Evolutionary conservation across 2,329 filamentous ascomycete species (phyloP).

Genomic region (Penicillium sp.): DNA sequence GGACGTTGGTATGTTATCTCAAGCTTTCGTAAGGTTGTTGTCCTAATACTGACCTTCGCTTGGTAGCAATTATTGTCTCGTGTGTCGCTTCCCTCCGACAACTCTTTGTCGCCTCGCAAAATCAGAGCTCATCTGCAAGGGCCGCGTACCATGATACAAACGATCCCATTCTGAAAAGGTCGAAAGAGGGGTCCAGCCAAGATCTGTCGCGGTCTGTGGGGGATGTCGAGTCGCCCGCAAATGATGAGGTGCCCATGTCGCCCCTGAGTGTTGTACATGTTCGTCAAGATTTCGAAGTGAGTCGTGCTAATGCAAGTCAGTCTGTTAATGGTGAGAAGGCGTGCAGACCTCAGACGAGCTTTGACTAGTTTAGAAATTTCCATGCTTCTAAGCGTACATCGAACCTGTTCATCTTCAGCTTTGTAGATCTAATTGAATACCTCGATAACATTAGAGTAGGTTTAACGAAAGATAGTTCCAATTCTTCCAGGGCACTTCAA

Average conservation of each 20-base stretch:
- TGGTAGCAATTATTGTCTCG: slow-evolving; percentile 12
- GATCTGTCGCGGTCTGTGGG: background rate
- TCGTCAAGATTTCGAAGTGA: slow-evolving; percentile 6
- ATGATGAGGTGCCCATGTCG: background rate
- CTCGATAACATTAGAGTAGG: background rate
- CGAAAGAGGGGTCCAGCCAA: background rate
- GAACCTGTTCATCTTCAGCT: too few relatives aligned
- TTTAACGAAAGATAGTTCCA: background rate
- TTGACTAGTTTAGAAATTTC: background rate
- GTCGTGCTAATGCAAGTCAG: background rate
- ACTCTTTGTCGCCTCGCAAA: slow-evolving; percentile 12
- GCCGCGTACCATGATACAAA: background rate
- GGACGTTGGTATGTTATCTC: slow-evolving; percentile 4
- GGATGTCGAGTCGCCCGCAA: background rate
- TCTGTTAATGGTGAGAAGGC: background rate
- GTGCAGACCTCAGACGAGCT: background rate
- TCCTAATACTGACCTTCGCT: background rate
- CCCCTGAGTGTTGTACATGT: slow-evolving; percentile 6
- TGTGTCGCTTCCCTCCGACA: slow-evolving; percentile 16
- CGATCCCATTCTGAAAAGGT: background rate
- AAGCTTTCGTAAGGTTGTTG: background rate
- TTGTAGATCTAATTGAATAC: background rate
- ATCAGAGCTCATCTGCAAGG: background rate
- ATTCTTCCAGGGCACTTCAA: background rate
- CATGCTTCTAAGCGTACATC: too few relatives aligned